phyloP scores from a whole-genome alignment of 371 early-diverging fungal species.

The Umbelopsis sp. region DNA sequence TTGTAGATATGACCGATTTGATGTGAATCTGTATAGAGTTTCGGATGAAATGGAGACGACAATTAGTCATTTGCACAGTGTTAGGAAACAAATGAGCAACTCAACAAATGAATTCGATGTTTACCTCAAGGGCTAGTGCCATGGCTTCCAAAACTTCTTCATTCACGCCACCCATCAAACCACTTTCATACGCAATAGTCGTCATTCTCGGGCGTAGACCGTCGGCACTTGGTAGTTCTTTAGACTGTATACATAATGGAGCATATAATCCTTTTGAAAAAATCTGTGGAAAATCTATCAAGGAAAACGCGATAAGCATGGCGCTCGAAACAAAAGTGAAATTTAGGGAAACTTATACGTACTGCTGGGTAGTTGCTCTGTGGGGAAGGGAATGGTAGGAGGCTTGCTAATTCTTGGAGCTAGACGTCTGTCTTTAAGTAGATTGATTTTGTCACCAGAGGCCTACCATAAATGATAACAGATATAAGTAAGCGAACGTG shows the following conservation, averaged over 20 bases:
- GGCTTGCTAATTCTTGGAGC: slow-evolving; percentile 51
- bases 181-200: slow-evolving; percentile 73
- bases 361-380: slow-evolving; percentile 57
- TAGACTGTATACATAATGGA: slow-evolving; percentile 73
- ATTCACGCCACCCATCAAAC: slow-evolving; percentile 68
- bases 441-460: slow-evolving; percentile 37
- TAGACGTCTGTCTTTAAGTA: slow-evolving; percentile 43
- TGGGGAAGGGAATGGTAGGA: slow-evolving; percentile 48
- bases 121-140: slow-evolving; percentile 74
- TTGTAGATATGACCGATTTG: slow-evolving; percentile 72
- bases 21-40: slow-evolving; percentile 57
- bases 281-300: slow-evolving; percentile 56
- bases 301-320: neutral
- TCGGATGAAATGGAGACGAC: neutral
- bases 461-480: slow-evolving; percentile 24
- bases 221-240: slow-evolving; percentile 71
- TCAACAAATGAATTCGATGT: no score
- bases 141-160: slow-evolving; percentile 70
- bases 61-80: neutral
- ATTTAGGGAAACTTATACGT: slow-evolving; percentile 11
- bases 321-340: neutral
- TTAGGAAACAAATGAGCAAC: neutral
- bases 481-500: neutral
- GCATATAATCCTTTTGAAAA: slow-evolving; percentile 72
- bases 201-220: slow-evolving; percentile 74